A percentile compares a stretch with the other conserved stretches of the same genome.
phyloP scores from a whole-genome alignment of 176 grass and related monocot species.

The Tillandsia leiboldiana region DNA sequence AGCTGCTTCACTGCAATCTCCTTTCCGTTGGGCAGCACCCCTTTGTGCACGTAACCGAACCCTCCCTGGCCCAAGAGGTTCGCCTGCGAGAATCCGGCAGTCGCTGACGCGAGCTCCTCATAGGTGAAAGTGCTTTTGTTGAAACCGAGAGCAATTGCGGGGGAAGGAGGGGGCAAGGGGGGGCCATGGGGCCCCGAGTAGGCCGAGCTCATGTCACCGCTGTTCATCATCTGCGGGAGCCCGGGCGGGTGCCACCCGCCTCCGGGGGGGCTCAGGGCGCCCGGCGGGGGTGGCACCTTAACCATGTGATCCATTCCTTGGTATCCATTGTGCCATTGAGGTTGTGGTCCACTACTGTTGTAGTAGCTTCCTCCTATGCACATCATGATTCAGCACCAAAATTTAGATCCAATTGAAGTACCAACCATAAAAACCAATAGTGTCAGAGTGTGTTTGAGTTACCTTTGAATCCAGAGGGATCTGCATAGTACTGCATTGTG shows the following conservation, averaged over 20 bases:
- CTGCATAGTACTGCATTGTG: slow-evolving; percentile 29
- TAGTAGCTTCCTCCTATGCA: slow-evolving; percentile 7
- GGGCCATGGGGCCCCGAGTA: neutral
- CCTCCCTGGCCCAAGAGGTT: slow-evolving; percentile 57
- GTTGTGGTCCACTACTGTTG: neutral
- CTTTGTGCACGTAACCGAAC: slow-evolving; percentile 47
- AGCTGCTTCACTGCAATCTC: slow-evolving; percentile 47
- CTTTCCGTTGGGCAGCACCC: slow-evolving; percentile 25
- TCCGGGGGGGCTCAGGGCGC: neutral
- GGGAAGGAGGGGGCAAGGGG: slow-evolving; percentile 28
- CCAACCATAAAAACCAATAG: neutral
- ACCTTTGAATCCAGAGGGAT: slow-evolving; percentile 38
- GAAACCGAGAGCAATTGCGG: slow-evolving; percentile 13
- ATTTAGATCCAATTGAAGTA: neutral
- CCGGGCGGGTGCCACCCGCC: slow-evolving; percentile 1
- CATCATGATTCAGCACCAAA: neutral
- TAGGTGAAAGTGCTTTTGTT: slow-evolving; percentile 41
- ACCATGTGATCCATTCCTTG: slow-evolving; percentile 2
- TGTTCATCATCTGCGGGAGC: neutral
- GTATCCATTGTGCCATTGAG: slow-evolving; percentile 9
- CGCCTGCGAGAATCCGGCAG: slow-evolving; percentile 28
- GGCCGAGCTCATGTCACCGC: neutral
- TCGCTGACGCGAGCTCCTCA: slow-evolving; percentile 35
- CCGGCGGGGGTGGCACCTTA: slow-evolving; percentile 3
- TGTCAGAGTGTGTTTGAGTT: neutral